These are phyloP conservation scores for Neofusicoccum umdonicola DNA, from an alignment of 2,329 filamentous ascomycete species.

Conservation along the genomic window DNA sequence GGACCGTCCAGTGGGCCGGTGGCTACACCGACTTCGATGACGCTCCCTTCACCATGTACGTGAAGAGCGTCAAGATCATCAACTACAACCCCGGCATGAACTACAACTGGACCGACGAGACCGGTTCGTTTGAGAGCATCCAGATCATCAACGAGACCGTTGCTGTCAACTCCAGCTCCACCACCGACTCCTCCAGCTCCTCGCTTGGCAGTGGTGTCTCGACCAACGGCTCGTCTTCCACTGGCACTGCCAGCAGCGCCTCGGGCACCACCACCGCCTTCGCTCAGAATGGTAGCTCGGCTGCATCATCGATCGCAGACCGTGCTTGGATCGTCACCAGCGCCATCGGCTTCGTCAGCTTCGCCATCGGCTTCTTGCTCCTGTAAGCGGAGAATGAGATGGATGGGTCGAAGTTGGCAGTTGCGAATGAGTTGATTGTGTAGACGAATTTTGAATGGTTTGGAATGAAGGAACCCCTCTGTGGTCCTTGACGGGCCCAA, in stretches of 20 bases:
- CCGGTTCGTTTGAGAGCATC: conserved; percentile 50
- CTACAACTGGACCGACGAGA: conserved; percentile 52
- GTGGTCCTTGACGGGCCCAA: background rate
- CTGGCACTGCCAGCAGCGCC: background rate
- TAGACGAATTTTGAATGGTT: conserved; percentile 5
- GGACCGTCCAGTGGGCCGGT: conserved; percentile 67
- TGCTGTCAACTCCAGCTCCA: conserved; percentile 4
- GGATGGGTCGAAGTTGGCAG: background rate
- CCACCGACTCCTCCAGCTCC: background rate
- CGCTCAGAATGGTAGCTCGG: conserved; percentile 7
- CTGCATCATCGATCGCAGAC: background rate
- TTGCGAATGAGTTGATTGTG: conserved; percentile 3
- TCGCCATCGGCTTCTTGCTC: conserved; percentile 15
- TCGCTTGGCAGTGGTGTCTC: background rate
- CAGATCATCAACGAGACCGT: conserved; percentile 32
- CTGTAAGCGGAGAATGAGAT: conserved; percentile 2
- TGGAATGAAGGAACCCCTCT: background rate
- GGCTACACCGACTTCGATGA: conserved; percentile 51
- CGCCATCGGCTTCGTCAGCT: conserved; percentile 12
- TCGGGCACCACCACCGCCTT: conserved; percentile 1
- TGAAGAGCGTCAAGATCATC: conserved; percentile 50
- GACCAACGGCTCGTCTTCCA: background rate
- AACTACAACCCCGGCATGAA: conserved; percentile 53
- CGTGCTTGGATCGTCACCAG: conserved; percentile 1
- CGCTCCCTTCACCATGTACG: conserved; percentile 52